Evolutionary conservation across 75 land plant genomes (phyloP).

Genomic region (Azolla pinnata): DNA sequence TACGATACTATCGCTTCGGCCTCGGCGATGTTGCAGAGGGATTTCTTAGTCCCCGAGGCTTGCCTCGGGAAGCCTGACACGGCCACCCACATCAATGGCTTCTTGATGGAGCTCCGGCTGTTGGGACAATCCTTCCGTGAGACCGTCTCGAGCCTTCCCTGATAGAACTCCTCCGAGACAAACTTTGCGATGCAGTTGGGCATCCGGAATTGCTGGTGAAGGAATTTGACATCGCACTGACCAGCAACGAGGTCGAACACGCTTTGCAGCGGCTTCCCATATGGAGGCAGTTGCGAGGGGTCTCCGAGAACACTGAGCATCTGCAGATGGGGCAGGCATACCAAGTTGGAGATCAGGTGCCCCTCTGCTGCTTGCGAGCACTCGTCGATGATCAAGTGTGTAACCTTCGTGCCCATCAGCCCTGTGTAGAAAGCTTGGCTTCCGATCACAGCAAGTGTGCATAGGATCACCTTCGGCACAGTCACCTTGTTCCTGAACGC

Average conservation of each 20-base stretch:
- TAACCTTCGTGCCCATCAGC: constrained; percentile 6
- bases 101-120: background rate
- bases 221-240: constrained; percentile 4
- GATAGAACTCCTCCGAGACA: constrained; percentile 5
- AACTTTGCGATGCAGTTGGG: background rate
- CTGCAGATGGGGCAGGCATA: constrained; percentile 2
- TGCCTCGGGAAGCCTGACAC: background rate
- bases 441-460: constrained; percentile 6
- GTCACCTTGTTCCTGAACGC: constrained; percentile 3
- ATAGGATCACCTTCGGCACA: constrained; percentile 5
- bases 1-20: constrained; percentile 1
- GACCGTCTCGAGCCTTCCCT: constrained; percentile 1
- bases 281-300: constrained; percentile 7
- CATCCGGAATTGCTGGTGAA: constrained; percentile 2
- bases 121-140: background rate
- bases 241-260: constrained; percentile 2
- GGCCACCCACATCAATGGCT: constrained; percentile 2
- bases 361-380: constrained; percentile 9
- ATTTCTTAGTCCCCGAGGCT: constrained; percentile 6
- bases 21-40: constrained; percentile 1
- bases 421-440: constrained; percentile 6
- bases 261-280: constrained; percentile 8
- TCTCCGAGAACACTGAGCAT: constrained; percentile 8
- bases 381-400: constrained; percentile 1
- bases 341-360: constrained; percentile 6